These are phyloP conservation scores for Boletellus ananiceps DNA, from an alignment of 768 basidiomycete genomes.

Conservation along the genomic window DNA sequence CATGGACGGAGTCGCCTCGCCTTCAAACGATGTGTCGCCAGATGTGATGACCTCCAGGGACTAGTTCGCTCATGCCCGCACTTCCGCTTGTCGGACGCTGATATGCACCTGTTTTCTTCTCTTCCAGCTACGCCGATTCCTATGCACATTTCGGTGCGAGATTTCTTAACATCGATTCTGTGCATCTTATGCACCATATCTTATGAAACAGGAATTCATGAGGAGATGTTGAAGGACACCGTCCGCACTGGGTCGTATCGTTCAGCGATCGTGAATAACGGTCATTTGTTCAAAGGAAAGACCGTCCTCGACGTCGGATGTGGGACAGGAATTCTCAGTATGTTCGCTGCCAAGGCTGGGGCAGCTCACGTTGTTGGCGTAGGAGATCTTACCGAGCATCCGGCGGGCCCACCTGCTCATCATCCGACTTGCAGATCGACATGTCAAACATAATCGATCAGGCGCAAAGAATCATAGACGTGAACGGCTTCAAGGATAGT, in stretches of 20 bases:
- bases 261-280: constrained; percentile 89
- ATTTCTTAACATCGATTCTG: background rate
- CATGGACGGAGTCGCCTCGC: constrained; percentile 31
- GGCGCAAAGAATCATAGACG: constrained; percentile 93
- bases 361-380: constrained; percentile 93
- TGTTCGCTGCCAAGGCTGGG: constrained; percentile 97
- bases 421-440: constrained; percentile 64
- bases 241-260: constrained; percentile 96
- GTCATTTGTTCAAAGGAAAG: constrained; percentile 94
- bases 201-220: constrained; percentile 74
- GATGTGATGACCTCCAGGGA: constrained; percentile 80
- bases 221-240: constrained; percentile 98
- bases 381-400: constrained; percentile 27
- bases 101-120: constrained; percentile 33
- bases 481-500: constrained; percentile 97
- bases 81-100: constrained; percentile 32
- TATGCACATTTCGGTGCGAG: constrained; percentile 88
- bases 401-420: constrained; percentile 12
- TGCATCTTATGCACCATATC: constrained; percentile 4
- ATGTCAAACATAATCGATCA: constrained; percentile 99
- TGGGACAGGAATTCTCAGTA: constrained; percentile 95
- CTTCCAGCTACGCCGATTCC: constrained; percentile 84
- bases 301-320: constrained; percentile 97
- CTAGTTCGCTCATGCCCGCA: constrained; percentile 59
- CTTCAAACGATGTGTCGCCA: constrained; percentile 20